Evolutionary conservation across 257 asterid genomes (phyloP), one percentile per base, ranked within the genome.

Genomic region (Salvia miltiorrhiza): DNA sequence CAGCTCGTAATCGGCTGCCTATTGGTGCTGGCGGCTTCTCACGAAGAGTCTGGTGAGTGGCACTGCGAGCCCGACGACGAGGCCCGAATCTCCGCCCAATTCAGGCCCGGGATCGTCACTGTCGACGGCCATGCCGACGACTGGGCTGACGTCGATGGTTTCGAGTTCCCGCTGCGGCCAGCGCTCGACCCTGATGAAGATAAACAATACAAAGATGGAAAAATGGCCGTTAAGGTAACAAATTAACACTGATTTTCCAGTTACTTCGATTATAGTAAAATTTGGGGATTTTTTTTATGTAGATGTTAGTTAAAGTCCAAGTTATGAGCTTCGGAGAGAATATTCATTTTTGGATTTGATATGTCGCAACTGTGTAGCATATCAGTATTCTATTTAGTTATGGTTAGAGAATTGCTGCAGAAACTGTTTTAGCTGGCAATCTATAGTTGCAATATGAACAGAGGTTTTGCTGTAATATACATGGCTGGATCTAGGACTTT

Each of bases 111-210:
- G 23, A 20, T 84, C 28, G 69, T 88, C 16, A 90, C 97, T 4
- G 82, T 88, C 13, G 94, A 90, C 33, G 97, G 97, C 17, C 93
- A 59, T 45, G 87, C 83, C 2, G 85, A 82, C 21, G 95, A 90
- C 21, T 90, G 97, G 97, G 78, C 73, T 3, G 82, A 76, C 28
- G 61, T 90, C 33, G 85, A 86, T 17, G 95, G 97, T 19, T 90
- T 83, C 64, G 95, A 90, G 58, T 90, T 90, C 64, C 81, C 97
- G 16, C 82, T 90, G 49, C 88, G 88, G 57, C 93, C 93, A n/a
- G 97, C 95, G 41, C 85, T 90, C 13, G 95, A 88, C 57, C 97
- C 97, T 1, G 95, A 90, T 81, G 84, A 86, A 63, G 97, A 90
- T 60, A 72, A 90, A 55, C 84, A 87, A 70, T 90, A 88, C 62